Percentiles rank a stretch among this genome's conserved stretches.
Evolutionary conservation across 2,329 filamentous ascomycete genomes (phyloP).

Genomic region (Colletotrichum cereale): DNA sequence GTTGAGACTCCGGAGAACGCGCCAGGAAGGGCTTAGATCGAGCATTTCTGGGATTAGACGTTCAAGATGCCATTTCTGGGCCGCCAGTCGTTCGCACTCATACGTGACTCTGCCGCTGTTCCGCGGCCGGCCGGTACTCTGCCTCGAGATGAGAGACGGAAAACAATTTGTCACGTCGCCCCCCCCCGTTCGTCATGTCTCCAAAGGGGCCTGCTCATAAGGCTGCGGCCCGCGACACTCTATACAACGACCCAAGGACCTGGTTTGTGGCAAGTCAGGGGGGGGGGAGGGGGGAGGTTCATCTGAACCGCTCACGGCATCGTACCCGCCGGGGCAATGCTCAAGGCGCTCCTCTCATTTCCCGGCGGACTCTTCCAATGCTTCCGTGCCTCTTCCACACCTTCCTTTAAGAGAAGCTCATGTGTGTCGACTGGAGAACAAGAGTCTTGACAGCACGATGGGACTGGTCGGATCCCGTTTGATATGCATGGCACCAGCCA

Average conservation of each 20-base stretch:
- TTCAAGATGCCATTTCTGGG: slow-evolving; percentile 4
- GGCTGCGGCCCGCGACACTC: slow-evolving; percentile 12
- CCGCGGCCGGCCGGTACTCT: slow-evolving; percentile 10
- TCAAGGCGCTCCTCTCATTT: neutral
- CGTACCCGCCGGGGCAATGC: neutral
- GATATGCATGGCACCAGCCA: slow-evolving; percentile 31
- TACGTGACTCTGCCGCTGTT: neutral
- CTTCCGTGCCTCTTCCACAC: neutral
- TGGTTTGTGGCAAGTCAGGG: slow-evolving; percentile 16
- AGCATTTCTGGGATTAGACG: neutral
- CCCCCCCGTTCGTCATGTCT: neutral
- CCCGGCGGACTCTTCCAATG: neutral
- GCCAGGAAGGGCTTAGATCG: neutral
- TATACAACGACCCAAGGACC: slow-evolving; percentile 25
- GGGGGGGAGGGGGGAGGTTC: neutral
- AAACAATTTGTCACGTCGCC: neutral
- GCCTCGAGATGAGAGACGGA: slow-evolving; percentile 9
- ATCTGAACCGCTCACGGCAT: slow-evolving; percentile 6
- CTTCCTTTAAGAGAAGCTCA: slow-evolving; percentile 3
- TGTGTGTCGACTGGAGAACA: slow-evolving; percentile 3
- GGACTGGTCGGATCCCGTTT: neutral
- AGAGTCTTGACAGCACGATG: neutral
- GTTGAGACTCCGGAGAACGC: neutral
- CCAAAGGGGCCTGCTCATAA: neutral
- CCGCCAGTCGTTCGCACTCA: slow-evolving; percentile 29